Evolutionary conservation across 345 rosid genomes (phyloP).

Genomic region (Salix caprea): DNA sequence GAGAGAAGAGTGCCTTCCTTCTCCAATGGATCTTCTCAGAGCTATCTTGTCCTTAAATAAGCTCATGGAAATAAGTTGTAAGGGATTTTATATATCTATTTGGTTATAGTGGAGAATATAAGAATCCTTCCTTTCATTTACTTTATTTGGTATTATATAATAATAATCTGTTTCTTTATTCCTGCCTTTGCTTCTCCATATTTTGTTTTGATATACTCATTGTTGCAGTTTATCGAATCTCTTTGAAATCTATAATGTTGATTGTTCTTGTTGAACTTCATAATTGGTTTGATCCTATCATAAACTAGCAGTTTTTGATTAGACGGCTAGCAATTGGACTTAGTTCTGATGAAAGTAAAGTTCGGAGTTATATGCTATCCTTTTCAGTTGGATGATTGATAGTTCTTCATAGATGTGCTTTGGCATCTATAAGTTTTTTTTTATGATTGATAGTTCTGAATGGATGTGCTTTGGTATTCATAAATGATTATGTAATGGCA

Average conservation of each 20-base stretch:
- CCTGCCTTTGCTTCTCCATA: constrained; percentile 1
- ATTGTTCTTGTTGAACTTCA: not conserved
- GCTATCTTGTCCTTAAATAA: constrained; percentile 42
- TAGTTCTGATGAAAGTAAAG: not conserved
- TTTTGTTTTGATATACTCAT: not conserved
- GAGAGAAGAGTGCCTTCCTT: constrained; percentile 35
- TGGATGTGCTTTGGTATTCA: not conserved
- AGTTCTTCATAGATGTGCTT: not conserved
- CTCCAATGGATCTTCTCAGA: constrained; percentile 37
- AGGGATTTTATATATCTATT: constrained; percentile 35
- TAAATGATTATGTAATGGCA: not conserved
- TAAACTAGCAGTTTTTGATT: not conserved
- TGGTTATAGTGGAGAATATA: constrained; percentile 46
- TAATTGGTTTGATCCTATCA: not conserved
- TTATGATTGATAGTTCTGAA: not conserved
- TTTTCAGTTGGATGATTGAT: not conserved
- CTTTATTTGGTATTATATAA: constrained; percentile 14
- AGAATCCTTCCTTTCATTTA: constrained; percentile 30
- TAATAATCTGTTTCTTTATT: constrained; percentile 16
- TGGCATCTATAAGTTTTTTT: no score
- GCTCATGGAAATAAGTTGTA: constrained; percentile 41
- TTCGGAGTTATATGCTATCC: no score
- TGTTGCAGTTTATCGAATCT: not conserved
- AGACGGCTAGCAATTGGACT: not conserved
- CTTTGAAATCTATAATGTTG: not conserved